These are phyloP conservation scores for Mucor racemosus DNA, from an alignment of 371 early-diverging fungal species.

Conservation along the genomic window DNA sequence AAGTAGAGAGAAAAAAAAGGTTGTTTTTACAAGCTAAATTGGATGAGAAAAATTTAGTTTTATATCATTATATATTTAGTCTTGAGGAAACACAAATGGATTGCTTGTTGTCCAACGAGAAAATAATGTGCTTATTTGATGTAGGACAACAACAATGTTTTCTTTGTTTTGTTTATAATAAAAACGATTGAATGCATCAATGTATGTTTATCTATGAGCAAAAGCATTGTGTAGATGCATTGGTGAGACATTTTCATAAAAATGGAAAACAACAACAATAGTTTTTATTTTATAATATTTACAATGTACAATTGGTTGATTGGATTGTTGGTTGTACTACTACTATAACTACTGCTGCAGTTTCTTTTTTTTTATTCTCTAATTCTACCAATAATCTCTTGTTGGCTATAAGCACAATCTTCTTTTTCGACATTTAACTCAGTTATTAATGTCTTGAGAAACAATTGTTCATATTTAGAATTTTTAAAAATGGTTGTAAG, in stretches of 20 bases:
- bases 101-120: slow-evolving; percentile 22
- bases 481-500: slow-evolving; percentile 80
- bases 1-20: neutral
- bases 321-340: neutral
- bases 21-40: neutral
- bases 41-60: slow-evolving; percentile 1
- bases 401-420: slow-evolving; percentile 28
- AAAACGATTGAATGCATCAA: no score
- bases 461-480: slow-evolving; percentile 70
- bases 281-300: neutral
- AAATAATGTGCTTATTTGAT: slow-evolving; percentile 12
- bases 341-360: no score
- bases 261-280: no score
- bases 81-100: neutral
- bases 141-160: slow-evolving; percentile 6
- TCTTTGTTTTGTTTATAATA: neutral
- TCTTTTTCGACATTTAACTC: slow-evolving; percentile 31
- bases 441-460: slow-evolving; percentile 42
- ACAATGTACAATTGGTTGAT: neutral
- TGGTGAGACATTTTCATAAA: no score
- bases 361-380: neutral
- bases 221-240: no score
- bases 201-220: no score
- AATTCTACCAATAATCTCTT: slow-evolving; percentile 18
- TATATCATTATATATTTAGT: neutral